These are phyloP conservation scores for Perkinsus marinus DNA, from an alignment of 169 alveolate species.

Conservation along the genomic window DNA sequence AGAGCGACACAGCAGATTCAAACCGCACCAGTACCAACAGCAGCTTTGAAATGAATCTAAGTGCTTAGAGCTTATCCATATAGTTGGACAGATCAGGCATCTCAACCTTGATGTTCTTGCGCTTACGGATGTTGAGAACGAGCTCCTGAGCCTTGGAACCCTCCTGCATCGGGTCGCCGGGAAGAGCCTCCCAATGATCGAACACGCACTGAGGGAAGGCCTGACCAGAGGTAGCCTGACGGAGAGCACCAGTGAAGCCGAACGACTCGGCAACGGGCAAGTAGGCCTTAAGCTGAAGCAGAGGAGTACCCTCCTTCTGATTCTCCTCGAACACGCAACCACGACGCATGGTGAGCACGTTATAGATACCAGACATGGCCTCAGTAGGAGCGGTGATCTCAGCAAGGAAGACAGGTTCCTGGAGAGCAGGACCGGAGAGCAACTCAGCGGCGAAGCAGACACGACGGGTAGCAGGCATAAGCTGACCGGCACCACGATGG, in stretches of 20 bases:
- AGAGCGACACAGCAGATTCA: background rate
- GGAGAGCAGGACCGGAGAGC: conserved; percentile 90
- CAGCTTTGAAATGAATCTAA: background rate
- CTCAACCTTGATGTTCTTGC: conserved; percentile 92
- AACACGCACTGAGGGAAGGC: conserved; percentile 99
- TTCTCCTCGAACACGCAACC: conserved; percentile 95
- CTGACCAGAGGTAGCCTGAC: conserved; percentile 96
- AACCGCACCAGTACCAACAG: background rate
- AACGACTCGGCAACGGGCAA: conserved; percentile 99
- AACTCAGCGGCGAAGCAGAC: conserved; percentile 90
- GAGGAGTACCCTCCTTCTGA: conserved; percentile 93
- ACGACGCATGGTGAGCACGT: conserved; percentile 90
- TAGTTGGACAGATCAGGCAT: conserved; percentile 89
- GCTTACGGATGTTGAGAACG: conserved; percentile 81
- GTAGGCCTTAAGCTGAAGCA: conserved; percentile 87
- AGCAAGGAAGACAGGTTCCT: conserved; percentile 94
- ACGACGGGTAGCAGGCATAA: conserved; percentile 92
- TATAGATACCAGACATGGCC: conserved; percentile 76
- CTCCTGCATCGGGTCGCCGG: conserved; percentile 91
- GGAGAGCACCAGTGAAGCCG: conserved; percentile 96
- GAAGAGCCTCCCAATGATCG: conserved; percentile 95
- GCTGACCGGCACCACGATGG: conserved; percentile 98
- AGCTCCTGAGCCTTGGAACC: conserved; percentile 86
- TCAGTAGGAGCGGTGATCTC: conserved; percentile 93
- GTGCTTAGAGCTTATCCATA: conserved; percentile 83